phyloP scores from a whole-genome alignment of 345 rosid genomes.

The Sonneratia alba region DNA sequence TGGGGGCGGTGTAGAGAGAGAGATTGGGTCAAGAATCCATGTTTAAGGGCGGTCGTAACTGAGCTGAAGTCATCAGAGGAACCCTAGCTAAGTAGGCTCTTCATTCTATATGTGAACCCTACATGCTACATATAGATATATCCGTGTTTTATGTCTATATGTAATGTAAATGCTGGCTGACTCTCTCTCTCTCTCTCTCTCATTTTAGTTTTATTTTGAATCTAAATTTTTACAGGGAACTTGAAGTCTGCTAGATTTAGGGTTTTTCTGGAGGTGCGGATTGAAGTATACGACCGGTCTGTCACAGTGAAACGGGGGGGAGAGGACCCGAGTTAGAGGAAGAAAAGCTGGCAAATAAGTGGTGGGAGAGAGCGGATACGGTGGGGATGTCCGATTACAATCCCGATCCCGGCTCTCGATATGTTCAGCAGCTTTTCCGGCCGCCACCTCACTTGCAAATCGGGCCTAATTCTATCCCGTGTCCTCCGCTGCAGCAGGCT shows the following conservation, averaged over 20 bases:
- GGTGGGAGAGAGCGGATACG: slow-evolving; percentile 8
- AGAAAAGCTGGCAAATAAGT: slow-evolving; percentile 8
- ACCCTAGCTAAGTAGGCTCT: too few relatives aligned
- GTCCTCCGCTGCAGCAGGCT: neutral
- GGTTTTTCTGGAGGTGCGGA: neutral
- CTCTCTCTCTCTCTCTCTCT: too few relatives aligned
- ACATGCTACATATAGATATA: too few relatives aligned
- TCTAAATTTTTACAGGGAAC: too few relatives aligned
- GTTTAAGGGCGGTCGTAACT: neutral
- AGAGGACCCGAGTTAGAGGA: neutral
- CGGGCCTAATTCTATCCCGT: neutral
- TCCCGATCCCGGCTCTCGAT: slow-evolving; percentile 1
- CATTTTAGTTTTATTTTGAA: too few relatives aligned
- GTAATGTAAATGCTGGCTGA: too few relatives aligned
- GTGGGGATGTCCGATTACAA: neutral
- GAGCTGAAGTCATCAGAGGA: too few relatives aligned
- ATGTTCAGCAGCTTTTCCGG: slow-evolving; percentile 3
- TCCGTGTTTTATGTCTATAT: too few relatives aligned
- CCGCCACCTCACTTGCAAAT: slow-evolving; percentile 9
- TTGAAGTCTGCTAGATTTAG: neutral
- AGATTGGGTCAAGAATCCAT: neutral
- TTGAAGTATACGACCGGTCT: neutral
- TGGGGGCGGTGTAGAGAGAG: neutral
- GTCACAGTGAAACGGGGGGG: neutral
- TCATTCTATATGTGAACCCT: too few relatives aligned